Evolutionary conservation across 129 eudicot genomes (phyloP), one percentile per base, ranked within the genome.

Genomic region (Flaveria linearis): DNA sequence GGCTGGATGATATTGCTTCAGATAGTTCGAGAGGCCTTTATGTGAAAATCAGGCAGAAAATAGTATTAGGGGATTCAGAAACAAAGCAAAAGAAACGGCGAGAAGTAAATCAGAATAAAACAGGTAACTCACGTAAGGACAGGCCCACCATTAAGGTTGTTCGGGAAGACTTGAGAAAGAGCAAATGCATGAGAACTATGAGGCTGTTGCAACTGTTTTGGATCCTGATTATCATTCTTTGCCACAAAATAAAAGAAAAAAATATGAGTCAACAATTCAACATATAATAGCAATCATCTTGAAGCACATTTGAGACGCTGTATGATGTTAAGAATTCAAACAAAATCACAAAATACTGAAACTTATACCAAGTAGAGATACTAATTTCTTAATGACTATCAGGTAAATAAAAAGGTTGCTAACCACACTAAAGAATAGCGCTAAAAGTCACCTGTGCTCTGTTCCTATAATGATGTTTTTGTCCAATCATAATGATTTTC

Each of bases 101-200:
- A 81, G 36, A 76, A 52, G 36, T 56, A 63, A n/a, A 74, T 15
- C 45, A 60, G 10, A 30, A 77, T 18, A 50, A n/a, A 61, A 60
- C 67, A 63, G 41, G 25, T 36, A 72, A 81, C 94, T 85, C 86
- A 92, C 98, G 98, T 92, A 20, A 92, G 86, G 57, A 83, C 60
- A 69, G 86, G 80, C 77, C 88, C 92, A 75, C 89, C 96, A 80
- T 72, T 90, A 82, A 88, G 78, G 79, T 92, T 88, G 75, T 86
- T 92, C 42, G 98, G 96, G 76, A 84, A 84, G 79, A 83, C 87
- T 85, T 88, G 98, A 76, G 94, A 87, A 76, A 92, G 92, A 68
- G 98, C 94, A 72, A 62, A 62, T 15, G 76, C 63, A 76, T 88
- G 96, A 68, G 98, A 92, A 70, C 82, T 72, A 51, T 90, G 92